Evolutionary conservation across 73 alveolate species (phyloP).

Genomic region (Diophrys appendiculata): DNA sequence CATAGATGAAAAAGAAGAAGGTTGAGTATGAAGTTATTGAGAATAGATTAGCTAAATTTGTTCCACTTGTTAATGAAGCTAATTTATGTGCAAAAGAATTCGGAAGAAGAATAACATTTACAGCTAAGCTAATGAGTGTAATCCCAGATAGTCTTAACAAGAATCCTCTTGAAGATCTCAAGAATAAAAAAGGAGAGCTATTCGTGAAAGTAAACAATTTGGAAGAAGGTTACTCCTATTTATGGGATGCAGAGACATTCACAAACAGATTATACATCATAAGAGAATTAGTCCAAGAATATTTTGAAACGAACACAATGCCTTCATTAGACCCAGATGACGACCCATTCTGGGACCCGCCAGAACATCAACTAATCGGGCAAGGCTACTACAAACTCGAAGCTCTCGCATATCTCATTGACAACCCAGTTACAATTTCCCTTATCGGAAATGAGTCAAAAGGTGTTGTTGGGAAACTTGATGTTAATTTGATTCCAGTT

Average conservation of each 20-base stretch:
- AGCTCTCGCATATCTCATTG: constrained; percentile 88
- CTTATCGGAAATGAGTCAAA: constrained; percentile 70
- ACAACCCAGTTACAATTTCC: constrained; percentile 76
- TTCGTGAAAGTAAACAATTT: constrained; percentile 45
- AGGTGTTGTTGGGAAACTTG: constrained; percentile 66
- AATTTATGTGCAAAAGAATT: constrained; percentile 62
- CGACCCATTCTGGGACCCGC: constrained; percentile 94
- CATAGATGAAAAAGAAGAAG: constrained; percentile 31
- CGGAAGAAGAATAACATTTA: constrained; percentile 33
- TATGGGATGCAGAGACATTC: constrained; percentile 66
- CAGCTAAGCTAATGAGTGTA: constrained; percentile 32
- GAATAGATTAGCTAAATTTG: constrained; percentile 39
- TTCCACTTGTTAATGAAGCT: constrained; percentile 69
- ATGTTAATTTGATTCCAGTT: constrained; percentile 74
- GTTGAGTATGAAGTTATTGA: constrained; percentile 45
- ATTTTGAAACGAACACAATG: constrained; percentile 39
- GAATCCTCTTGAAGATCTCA: constrained; percentile 37
- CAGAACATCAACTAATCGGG: constrained; percentile 85
- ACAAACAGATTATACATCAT: constrained; percentile 50
- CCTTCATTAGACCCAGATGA: constrained; percentile 65
- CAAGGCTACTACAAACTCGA: constrained; percentile 82
- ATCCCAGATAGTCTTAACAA: constrained; percentile 44
- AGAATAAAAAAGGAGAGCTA: constrained; percentile 54
- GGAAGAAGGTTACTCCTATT: constrained; percentile 39
- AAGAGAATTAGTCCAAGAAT: constrained; percentile 53